These are phyloP conservation scores for Kalaharituber pfeilii DNA, from an alignment of 2,329 filamentous ascomycete species.

Conservation along the genomic window DNA sequence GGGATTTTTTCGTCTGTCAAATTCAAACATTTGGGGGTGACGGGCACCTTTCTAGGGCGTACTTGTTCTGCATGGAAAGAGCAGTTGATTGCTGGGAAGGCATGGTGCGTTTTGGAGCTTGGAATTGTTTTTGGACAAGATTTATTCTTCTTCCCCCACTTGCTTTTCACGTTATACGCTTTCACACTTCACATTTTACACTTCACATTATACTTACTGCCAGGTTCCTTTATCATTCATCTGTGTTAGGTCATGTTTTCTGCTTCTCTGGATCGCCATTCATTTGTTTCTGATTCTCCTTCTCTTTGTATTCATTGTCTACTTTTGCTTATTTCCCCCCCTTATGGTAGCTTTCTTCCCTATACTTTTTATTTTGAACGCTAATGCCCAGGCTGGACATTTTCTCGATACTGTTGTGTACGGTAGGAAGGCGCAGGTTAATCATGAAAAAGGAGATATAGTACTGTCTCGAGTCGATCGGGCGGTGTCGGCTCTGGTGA, in stretches of 20 bases:
- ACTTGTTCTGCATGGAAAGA: constrained; percentile 1
- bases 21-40: background rate
- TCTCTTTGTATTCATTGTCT: background rate
- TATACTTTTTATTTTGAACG: background rate
- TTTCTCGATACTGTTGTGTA: background rate
- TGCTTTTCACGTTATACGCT: constrained; percentile 1
- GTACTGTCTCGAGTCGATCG: background rate
- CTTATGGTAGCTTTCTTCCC: background rate
- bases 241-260: constrained; percentile 2
- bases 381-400: background rate
- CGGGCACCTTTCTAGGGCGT: constrained; percentile 1
- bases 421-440: background rate
- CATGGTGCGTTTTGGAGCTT: background rate
- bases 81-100: background rate
- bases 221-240: background rate
- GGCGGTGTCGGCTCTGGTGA: background rate
- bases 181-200: background rate
- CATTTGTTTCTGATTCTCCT: background rate
- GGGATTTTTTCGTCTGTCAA: background rate
- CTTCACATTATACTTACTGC: background rate
- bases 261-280: too few species aligned
- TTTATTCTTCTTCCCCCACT: constrained; percentile 4
- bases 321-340: background rate
- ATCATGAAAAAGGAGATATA: background rate
- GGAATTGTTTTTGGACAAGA: constrained; percentile 1